Evolutionary conservation across 495 filamentous ascomycete species (phyloP).

Genomic region (Aspergillus ostianus): DNA sequence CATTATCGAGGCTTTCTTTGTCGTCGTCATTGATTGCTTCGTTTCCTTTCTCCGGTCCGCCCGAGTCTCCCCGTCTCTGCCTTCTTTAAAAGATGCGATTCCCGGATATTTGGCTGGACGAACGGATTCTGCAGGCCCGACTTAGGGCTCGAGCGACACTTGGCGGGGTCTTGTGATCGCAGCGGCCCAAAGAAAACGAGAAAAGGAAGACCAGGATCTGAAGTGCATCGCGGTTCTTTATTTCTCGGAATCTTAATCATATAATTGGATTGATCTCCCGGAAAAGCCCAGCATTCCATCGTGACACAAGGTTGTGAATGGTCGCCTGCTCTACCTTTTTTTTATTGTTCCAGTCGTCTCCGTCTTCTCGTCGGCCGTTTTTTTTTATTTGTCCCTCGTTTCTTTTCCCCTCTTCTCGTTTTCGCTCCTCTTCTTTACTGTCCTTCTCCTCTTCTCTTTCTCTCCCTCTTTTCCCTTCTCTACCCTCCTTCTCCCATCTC

Average conservation of each 20-base stretch:
- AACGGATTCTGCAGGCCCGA: constrained; percentile 10
- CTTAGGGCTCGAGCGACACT: constrained; percentile 13
- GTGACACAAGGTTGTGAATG: background rate
- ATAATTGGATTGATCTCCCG: background rate
- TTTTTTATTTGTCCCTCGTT: background rate
- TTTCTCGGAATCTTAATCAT: background rate
- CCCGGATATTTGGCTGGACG: constrained; percentile 4
- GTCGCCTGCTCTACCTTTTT: background rate
- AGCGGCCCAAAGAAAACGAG: background rate
- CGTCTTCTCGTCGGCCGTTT: background rate
- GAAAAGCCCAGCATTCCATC: background rate
- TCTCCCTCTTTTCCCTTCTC: background rate
- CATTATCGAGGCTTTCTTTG: constrained; percentile 8
- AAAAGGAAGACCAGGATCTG: too few species aligned
- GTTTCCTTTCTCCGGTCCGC: too few species aligned
- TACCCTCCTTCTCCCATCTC: constrained; percentile 1
- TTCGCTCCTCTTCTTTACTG: background rate
- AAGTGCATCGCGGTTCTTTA: background rate
- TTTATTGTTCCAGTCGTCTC: background rate
- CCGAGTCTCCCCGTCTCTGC: too few species aligned
- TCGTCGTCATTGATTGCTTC: constrained; percentile 3
- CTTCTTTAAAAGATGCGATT: constrained; percentile 1
- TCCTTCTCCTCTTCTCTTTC: background rate
- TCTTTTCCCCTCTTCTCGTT: constrained; percentile 1
- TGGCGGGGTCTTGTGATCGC: constrained; percentile 14